A percentile compares a stretch with the other conserved stretches of the same genome.
phyloP scores from a whole-genome alignment of 2,329 filamentous ascomycete genomes.

The Ascochyta rabiei region DNA sequence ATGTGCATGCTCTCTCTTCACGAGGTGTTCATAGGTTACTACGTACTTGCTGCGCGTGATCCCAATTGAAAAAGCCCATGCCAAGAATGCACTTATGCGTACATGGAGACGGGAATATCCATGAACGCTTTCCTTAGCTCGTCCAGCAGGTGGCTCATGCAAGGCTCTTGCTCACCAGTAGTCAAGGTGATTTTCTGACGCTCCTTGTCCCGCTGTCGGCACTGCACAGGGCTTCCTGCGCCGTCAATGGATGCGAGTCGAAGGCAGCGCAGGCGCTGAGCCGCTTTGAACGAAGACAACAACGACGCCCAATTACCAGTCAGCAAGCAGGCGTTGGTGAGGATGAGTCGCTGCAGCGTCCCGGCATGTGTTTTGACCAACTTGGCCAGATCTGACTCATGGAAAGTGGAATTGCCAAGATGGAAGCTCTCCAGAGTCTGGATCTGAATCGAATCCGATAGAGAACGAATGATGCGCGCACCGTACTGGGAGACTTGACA shows the following conservation, averaged over 20 bases:
- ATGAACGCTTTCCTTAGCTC: constrained; percentile 1
- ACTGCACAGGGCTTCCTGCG: not conserved
- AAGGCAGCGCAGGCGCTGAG: constrained; percentile 8
- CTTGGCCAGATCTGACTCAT: constrained; percentile 22
- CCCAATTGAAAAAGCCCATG: no score
- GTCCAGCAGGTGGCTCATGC: constrained; percentile 18
- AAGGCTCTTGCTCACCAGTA: not conserved
- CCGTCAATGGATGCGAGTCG: constrained; percentile 15
- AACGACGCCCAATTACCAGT: constrained; percentile 26
- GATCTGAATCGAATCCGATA: constrained; percentile 21
- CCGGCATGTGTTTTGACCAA: constrained; percentile 23
- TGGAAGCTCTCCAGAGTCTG: constrained; percentile 20
- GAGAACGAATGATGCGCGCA: constrained; percentile 22
- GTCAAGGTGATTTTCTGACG: constrained; percentile 14
- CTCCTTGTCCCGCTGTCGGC: constrained; percentile 1
- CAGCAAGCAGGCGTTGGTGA: constrained; percentile 20
- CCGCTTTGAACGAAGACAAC: constrained; percentile 12
- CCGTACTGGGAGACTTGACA: constrained; percentile 17
- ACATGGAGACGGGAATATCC: no score
- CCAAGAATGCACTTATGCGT: no score
- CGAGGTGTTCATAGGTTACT: no score
- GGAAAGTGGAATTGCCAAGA: constrained; percentile 23
- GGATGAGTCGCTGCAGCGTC: constrained; percentile 18
- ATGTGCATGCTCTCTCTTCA: not conserved
- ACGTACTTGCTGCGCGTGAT: no score